Evolutionary conservation across 1,139 yeast genomes (phyloP), one percentile per base, ranked within the genome.

Genomic region (Pichia sp.): DNA sequence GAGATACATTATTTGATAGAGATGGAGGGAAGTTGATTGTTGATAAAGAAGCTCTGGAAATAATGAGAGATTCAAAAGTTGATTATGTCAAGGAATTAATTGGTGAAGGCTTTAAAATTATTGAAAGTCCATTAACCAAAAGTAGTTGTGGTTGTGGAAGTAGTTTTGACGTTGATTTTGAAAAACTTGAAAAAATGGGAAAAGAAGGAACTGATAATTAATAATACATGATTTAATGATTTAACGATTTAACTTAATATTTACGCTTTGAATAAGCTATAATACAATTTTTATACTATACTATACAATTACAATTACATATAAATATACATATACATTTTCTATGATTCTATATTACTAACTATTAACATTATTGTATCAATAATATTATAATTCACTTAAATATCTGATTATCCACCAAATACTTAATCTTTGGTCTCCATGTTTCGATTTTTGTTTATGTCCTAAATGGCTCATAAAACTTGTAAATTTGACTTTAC

Each of bases 91-190:
- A 89, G 25, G 98, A 94, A 62, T 74, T 94, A 59, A 94, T 94
- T 51, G 98, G 99, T 3, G 84, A 95, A 42, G 92, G 89, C 58
- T 94, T 94, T 66, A 90, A 89, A 61, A 84, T 94, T 39, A 80
- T 83, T 26, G 95, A 89, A 55, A 87, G 95, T 52, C 96, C 96
- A 0, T 85, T 85, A 58, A 82, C 97, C 27, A 81, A 87, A 30
- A 83, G 95, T 40, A 82, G 94, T 41, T 94, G 99, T 68, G 98
- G 99, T 0, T 92, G 98, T 66, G 98, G 98, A 0, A 77, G 95
- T 24, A 87, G 96, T 46, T 92, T 92, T 65, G 96, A 90, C 61
- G 80, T 90, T 58, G 94, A 85, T 60, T 81, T 82, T 47, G 78
- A 77, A n/a, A 78, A 78, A 56, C 51, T 65, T 29, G 49, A 46